Evolutionary conservation across 2,329 filamentous ascomycete genomes (phyloP), one percentile per base, ranked within the genome.

Genomic region (Raffaelea albimanens): DNA sequence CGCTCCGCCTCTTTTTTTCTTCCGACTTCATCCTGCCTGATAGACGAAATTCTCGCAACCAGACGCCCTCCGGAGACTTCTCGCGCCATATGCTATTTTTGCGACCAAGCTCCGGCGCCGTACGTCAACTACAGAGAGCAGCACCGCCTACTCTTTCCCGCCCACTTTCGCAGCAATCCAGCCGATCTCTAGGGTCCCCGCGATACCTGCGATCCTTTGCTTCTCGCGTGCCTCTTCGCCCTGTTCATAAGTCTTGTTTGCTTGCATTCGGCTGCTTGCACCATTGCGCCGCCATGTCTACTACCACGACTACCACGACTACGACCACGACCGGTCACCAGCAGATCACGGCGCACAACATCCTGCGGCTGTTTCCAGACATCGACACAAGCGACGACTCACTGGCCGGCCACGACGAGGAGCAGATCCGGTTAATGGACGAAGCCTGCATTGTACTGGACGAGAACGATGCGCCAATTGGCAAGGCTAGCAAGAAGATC

Each of bases 341-440:
- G 60, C 72, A 78, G 48, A 88, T 94, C 61, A 95, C 87, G 45
- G 88, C 89, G 18, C 81, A 93, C 58, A 87, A 85, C 60, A 88
- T 98, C 59, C 75, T 91, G 50, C 82, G 81, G 53, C 78, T 97
- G 43, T 97, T 97, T 67, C 88, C 89, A 46, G 89, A 96, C 63
- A 79, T 82, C 65, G 74, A 85, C 67, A 81, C 80, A 51, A 78
- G 73, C 61, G 82, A 83, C 53, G 75, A 79, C 45, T 87, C 88
- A 50, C 76, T 97, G 40, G 84, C 84, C 48, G 93, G 91, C 45
- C 94, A 97, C 71, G 90, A 97, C 71, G 91, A 87, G 65, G 91
- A 97, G 73, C 93, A 98, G 71, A 95, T 96, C 60, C 83, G 91
- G 44, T 71, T 98, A 59, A 98, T 98, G 93, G 91, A 98, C 61